Base-by-base conservation (phyloP, 1,284 basidiomycete genomes). In the Ustilago nuda region DNA sequence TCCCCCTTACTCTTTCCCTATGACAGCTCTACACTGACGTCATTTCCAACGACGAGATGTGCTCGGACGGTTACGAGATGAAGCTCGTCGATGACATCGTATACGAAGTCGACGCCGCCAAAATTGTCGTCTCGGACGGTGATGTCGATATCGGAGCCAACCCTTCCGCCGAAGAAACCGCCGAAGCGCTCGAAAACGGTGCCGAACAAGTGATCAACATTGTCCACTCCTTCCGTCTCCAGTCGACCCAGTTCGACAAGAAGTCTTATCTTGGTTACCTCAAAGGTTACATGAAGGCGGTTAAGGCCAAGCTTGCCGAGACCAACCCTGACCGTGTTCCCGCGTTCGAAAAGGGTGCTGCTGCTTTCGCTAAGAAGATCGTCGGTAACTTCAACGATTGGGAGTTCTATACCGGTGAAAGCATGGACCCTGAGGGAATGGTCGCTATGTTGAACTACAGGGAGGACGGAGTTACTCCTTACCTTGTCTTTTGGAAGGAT, bases 141-240 rank as follows among this genome's bases (percentile, higher is more conserved):
- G 92, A 95, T 81, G 88, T 99, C 77, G 91, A 99, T 87, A 99
- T 98, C 84, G 96, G 96, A 91, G 85, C 66, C 61, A 86, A 85
- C 81, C 84, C 85, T 30, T 87, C 96, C 61, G 89, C 92, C 43
- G 97, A 99, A 89, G 97, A 98, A 70, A 87, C 88, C 56, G 91
- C 91, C 3, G 97, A 99, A 78, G 89, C 89, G 36, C 87, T 97
- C 68, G 95, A 94, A 86, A 92, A 93, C 17, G 94, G 93, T 79
- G 89, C 91, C 37, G 50, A 80, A 76, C 78, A 82, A 76, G 92
- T 97, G 86, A 99, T 95, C 92, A 94, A 99, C 88, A 89, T 99
- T 80, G 92, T 92, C 72, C 88, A 95, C 89, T 94, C 94, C 56
- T 95, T 96, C 91, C 92, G 95, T 84, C 92, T 99, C 73, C 91